Conservation (phyloP, 192 early-diverging fungal species). For the Rhizophagus clarus region DNA sequence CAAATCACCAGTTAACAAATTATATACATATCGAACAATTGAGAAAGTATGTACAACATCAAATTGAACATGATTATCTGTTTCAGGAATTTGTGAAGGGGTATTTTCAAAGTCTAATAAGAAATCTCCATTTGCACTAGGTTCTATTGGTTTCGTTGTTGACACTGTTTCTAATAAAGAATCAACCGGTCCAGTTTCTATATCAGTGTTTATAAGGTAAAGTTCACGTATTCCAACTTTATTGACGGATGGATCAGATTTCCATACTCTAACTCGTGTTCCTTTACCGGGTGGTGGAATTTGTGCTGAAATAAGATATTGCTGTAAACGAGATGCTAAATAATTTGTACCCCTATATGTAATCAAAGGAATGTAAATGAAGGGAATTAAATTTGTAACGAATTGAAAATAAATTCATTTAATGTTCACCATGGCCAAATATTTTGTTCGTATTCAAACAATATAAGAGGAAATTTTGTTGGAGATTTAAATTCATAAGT, state of each 20-base stretch:
- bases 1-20: background rate
- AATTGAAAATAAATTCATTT: background rate
- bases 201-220: too few species aligned
- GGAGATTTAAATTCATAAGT: background rate
- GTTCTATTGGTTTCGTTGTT: background rate
- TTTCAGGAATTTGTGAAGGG: background rate
- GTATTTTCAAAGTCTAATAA: background rate
- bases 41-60: conserved; percentile 2
- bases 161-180: background rate
- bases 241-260: conserved; percentile 13
- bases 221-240: background rate
- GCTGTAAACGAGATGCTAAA: conserved; percentile 5
- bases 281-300: background rate
- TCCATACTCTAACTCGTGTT: background rate
- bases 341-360: background rate
- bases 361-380: background rate
- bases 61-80: background rate
- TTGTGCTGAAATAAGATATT: background rate
- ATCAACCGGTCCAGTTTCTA: background rate
- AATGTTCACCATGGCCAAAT: background rate
- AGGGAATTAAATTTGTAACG: background rate
- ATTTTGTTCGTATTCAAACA: conserved; percentile 15
- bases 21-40: conserved; percentile 5
- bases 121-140: background rate
- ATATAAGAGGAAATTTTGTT: background rate